phyloP scores from a whole-genome alignment of 306 rosid species.

The Morella rubra region DNA sequence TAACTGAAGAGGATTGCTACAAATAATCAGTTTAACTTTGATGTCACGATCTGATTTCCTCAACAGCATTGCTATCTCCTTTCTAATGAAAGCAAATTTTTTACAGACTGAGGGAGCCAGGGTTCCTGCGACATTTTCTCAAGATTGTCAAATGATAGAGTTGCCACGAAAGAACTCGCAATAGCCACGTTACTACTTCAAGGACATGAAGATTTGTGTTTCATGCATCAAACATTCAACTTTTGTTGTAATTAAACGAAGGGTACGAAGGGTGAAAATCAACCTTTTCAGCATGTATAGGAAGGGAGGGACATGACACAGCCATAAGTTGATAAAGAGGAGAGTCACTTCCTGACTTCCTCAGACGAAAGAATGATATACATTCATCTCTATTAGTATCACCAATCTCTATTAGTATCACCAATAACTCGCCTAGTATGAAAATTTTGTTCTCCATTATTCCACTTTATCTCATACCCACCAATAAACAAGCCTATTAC shows the following conservation, averaged over 20 bases:
- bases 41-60: not conserved
- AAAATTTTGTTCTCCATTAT: not conserved
- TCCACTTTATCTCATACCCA: constrained; percentile 16
- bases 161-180: not conserved
- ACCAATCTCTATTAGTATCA: not conserved
- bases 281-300: not conserved
- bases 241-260: not conserved
- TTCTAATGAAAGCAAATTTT: not conserved
- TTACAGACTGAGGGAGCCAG: not conserved
- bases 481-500: constrained; percentile 10
- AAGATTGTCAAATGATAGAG: not conserved
- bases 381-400: not conserved
- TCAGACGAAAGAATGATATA: not conserved
- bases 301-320: not conserved
- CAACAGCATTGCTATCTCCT: not conserved
- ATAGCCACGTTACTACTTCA: not conserved
- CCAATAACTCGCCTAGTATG: not conserved
- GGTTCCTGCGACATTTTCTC: not conserved
- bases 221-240: not conserved
- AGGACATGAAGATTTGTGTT: not conserved
- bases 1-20: too few relatives aligned
- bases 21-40: not conserved
- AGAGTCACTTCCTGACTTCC: not conserved
- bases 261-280: too few relatives aligned
- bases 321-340: not conserved